Evolutionary conservation across 2,329 filamentous ascomycete genomes (phyloP).

Genomic region (Sporothrix globosa): DNA sequence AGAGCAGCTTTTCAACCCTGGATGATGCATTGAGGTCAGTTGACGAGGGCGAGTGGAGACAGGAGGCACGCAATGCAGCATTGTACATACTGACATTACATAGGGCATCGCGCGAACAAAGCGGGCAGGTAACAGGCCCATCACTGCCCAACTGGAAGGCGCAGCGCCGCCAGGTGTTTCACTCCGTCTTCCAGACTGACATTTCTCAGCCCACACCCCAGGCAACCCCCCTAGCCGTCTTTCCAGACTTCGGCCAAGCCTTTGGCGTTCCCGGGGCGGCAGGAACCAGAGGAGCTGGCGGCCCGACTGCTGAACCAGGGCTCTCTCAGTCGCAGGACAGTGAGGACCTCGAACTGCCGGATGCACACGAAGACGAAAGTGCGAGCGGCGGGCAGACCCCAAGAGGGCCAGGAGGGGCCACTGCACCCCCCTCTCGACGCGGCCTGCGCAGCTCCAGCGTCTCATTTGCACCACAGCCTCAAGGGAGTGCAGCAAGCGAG

Average conservation of each 20-base stretch:
- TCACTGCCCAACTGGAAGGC: slow-evolving; percentile 49
- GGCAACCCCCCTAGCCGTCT: slow-evolving; percentile 46
- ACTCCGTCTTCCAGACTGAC: slow-evolving; percentile 60
- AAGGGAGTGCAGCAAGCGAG: background rate
- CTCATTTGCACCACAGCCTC: slow-evolving; percentile 1
- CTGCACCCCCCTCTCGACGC: background rate
- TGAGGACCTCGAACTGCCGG: slow-evolving; percentile 34
- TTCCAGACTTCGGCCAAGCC: slow-evolving; percentile 49
- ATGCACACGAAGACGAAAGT: slow-evolving; percentile 36
- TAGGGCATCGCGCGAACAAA: slow-evolving; percentile 13
- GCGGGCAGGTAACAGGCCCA: background rate
- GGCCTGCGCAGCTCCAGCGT: slow-evolving; percentile 21
- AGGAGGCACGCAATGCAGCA: background rate
- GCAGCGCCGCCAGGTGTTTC: slow-evolving; percentile 56
- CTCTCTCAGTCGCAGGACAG: slow-evolving; percentile 30
- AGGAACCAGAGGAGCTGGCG: slow-evolving; percentile 15
- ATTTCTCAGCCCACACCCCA: slow-evolving; percentile 54
- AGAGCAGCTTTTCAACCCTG: slow-evolving; percentile 27
- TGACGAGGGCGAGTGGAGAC: background rate
- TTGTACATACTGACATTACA: background rate
- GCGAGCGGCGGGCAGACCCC: background rate
- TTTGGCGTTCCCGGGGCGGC: slow-evolving; percentile 48
- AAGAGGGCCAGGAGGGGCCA: background rate
- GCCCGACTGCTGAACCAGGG: background rate
- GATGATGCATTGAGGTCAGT: slow-evolving; percentile 34